Base-by-base conservation (phyloP, 2,329 filamentous ascomycete genomes). In the Aspergillus novoparasiticus region DNA sequence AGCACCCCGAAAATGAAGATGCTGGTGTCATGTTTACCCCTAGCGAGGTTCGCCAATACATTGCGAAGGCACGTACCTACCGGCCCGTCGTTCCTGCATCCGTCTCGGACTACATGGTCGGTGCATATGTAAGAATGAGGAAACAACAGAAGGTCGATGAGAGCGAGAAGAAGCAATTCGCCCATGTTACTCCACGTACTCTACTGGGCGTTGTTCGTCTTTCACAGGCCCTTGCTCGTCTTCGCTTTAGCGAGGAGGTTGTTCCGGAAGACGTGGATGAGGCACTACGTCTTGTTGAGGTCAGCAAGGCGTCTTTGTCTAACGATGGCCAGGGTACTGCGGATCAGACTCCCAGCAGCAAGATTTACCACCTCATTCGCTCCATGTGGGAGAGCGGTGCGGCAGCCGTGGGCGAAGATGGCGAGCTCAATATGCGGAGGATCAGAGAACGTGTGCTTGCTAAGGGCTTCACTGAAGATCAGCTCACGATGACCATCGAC, bases 401-500 rank as follows among this genome's bases (percentile, higher is more conserved):
- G 59, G 88, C 88, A 53, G 88, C 87, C 61, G 93, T 94, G 70
- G 89, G 91, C 48, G 89, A 83, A 59, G 84, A 85, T 32, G 83
- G 91, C 23, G 94, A 97, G 79, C 81, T 99, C 71, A 95, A 90
- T 78, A 86, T 99, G 83, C 87, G 91, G 69, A 91, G 93, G 79
- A 92, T 99, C 64, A 88, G 94, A 76, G 94, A 97, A 79, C 84
- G 95, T 68, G 93, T 99, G 34, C 85, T 98, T 72, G 95, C 94
- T 59, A 97, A 97, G 85, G 95, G 95, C 3, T 99, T 97, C 79
- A 99, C 94, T 0, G 90, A 93, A 68, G 93, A 98, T 78, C 94
- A 99, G 79, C 93, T 97, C 81, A 85, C 91, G 73, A 86, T 87
- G 69, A 90, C 94, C 23, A 84, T 99, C 75, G 90, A 97, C 66